These are phyloP conservation scores for Saccharum spontaneum DNA, from an alignment of 176 grass and related monocot genomes.

Conservation along the genomic window DNA sequence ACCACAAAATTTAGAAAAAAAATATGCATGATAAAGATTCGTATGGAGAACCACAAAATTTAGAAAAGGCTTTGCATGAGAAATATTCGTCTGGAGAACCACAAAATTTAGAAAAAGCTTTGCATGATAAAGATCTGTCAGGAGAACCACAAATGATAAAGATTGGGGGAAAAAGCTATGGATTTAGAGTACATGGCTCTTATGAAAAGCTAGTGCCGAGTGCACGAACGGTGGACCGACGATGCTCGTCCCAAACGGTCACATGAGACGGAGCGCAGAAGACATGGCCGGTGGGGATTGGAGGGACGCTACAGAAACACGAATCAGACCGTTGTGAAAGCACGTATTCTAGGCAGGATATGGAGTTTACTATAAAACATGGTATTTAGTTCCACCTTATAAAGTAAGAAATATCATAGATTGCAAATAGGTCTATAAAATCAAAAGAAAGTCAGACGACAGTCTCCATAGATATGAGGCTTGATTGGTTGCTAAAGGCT, in stretches of 20 bases:
- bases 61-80: neutral
- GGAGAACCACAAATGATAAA: neutral
- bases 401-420: neutral
- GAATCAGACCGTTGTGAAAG: no score
- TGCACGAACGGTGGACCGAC: no score
- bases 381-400: neutral
- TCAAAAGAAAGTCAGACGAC: neutral
- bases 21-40: neutral
- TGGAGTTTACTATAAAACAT: neutral
- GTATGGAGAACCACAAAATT: neutral
- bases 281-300: no score
- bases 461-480: no score
- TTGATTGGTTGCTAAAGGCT: no score
- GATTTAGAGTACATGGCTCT: neutral
- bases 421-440: neutral
- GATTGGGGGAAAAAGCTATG: neutral
- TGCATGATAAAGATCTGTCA: no score
- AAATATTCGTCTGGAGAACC: neutral
- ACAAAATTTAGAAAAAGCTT: neutral
- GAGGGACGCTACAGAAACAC: no score
- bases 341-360: no score
- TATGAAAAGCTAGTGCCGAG: neutral
- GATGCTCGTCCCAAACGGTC: no score
- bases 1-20: neutral
- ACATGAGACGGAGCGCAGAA: no score